These are phyloP conservation scores for Termitomyces sp. DNA, from an alignment of 768 basidiomycete species.

Conservation along the genomic window DNA sequence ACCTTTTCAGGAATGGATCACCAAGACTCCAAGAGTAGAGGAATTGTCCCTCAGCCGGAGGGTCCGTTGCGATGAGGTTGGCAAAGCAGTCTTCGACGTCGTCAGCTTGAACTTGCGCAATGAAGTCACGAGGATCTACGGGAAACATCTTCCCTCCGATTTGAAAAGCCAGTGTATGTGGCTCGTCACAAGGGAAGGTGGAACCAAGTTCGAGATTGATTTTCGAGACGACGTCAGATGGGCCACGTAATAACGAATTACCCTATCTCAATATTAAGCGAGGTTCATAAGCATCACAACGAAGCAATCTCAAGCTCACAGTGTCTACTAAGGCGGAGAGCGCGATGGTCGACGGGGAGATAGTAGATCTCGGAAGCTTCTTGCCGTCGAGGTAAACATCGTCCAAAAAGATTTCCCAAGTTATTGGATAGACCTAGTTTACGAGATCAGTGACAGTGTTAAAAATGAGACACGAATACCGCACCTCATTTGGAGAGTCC, in stretches of 20 bases:
- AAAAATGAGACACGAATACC: background rate
- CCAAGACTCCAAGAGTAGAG: conserved; percentile 77
- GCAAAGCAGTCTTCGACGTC: conserved; percentile 40
- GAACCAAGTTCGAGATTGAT: conserved; percentile 37
- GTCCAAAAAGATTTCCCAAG: conserved; percentile 71
- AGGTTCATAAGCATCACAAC: background rate
- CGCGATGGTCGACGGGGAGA: conserved; percentile 37
- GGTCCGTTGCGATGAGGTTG: conserved; percentile 58
- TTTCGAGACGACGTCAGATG: conserved; percentile 52
- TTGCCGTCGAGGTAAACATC: conserved; percentile 67
- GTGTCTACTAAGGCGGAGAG: conserved; percentile 71
- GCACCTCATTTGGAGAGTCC: conserved; percentile 52
- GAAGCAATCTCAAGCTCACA: conserved; percentile 28
- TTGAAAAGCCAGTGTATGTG: conserved; percentile 60
- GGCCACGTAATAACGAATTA: conserved; percentile 73
- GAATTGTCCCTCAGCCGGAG: conserved; percentile 51
- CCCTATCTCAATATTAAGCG: conserved; percentile 38
- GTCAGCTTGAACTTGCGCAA: conserved; percentile 32
- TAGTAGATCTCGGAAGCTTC: conserved; percentile 48
- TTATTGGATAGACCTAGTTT: conserved; percentile 51
- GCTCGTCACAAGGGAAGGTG: conserved; percentile 48
- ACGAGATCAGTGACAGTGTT: conserved; percentile 3
- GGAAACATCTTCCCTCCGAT: conserved; percentile 68
- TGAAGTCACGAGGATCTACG: conserved; percentile 72
- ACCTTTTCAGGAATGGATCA: conserved; percentile 74